Base-by-base conservation (phyloP, 164 flowering plant genomes). In the Protea cynaroides region DNA sequence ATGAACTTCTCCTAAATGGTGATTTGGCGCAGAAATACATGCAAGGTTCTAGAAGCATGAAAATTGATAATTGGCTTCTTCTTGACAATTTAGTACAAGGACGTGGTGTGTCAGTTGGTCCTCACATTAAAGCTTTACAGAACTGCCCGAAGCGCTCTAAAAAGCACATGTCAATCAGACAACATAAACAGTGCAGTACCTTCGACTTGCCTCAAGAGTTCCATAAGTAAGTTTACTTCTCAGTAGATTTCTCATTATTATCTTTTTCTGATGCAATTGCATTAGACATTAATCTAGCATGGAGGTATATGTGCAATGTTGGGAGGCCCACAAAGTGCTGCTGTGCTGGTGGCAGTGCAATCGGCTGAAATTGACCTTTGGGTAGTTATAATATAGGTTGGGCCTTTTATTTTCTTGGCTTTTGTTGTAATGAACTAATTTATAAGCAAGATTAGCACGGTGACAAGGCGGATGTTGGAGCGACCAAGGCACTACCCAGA, bases 11-110 rank as follows among this genome's bases (percentile, higher is more conserved):
- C 50, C 85, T 75, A 68, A 83, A 69, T 56, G 97, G 98, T 12
- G 97, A 93, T 74, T 64, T 81, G 23, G 88, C 96, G 54, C 83
- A 81, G 73, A 87, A 88, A 64, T 87, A 87, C 77, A 72, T 76
- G 79, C 86, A 83, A 19, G 92, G 92, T 36, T 81, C 89, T 34
- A 84, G 71, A 78, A 83, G 78, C 72, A 68, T 59, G 71, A 87
- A 83, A 72, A 65, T 83, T 59, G 96, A 93, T 61, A 79, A 80
- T 66, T 76, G 82, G 82, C 70, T 88, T 61, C 87, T 82, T 59
- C 89, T 93, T 62, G 97, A 90, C 78, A 87, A 78, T 79, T 71
- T 63, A 66, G 83, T 83, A 34, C 84, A 70, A 74, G 70, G 75
- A 23, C 73, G 73, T 17, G 66, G 72, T 40, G 54, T 58, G n/a